Evolutionary conservation across 192 early-diverging fungal genomes (phyloP).

Genomic region (Chytriomyces confervae): DNA sequence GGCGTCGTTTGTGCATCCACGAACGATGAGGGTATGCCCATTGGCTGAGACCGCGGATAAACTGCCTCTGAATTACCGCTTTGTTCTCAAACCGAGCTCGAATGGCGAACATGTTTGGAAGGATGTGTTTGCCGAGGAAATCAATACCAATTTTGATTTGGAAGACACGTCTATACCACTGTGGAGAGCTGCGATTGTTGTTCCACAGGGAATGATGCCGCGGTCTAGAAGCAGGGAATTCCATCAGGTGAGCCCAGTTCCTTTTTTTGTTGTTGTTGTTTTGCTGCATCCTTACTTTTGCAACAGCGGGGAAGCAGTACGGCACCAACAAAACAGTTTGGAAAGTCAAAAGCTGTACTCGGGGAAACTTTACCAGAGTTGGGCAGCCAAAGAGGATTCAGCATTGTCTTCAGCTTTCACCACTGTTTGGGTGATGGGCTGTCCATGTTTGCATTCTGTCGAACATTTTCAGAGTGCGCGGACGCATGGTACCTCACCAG

Average conservation of each 20-base stretch:
- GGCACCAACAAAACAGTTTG: neutral
- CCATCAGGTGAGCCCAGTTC: too few species aligned
- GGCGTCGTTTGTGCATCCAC: conserved; percentile 37
- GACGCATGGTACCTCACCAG: conserved; percentile 30
- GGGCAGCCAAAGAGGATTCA: conserved; percentile 20
- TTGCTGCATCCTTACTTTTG: too few species aligned
- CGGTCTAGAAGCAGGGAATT: neutral
- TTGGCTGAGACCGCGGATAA: conserved; percentile 50
- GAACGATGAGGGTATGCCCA: conserved; percentile 34
- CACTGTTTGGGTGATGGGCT: conserved; percentile 58
- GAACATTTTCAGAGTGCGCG: conserved; percentile 38
- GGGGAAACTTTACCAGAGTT: neutral
- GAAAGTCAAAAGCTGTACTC: neutral
- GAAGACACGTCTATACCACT: conserved; percentile 38
- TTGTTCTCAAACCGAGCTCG: conserved; percentile 2
- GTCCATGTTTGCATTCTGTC: conserved; percentile 46
- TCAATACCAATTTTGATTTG: conserved; percentile 54
- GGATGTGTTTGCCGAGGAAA: conserved; percentile 41
- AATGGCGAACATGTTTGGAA: conserved; percentile 33
- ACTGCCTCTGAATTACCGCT: conserved; percentile 33
- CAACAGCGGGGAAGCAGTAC: too few species aligned
- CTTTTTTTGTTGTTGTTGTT: neutral
- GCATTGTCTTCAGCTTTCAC: conserved; percentile 56
- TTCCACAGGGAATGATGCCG: conserved; percentile 37
- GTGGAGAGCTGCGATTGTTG: conserved; percentile 47